phyloP scores from a whole-genome alignment of 306 rosid species.

The Argentina anserina region DNA sequence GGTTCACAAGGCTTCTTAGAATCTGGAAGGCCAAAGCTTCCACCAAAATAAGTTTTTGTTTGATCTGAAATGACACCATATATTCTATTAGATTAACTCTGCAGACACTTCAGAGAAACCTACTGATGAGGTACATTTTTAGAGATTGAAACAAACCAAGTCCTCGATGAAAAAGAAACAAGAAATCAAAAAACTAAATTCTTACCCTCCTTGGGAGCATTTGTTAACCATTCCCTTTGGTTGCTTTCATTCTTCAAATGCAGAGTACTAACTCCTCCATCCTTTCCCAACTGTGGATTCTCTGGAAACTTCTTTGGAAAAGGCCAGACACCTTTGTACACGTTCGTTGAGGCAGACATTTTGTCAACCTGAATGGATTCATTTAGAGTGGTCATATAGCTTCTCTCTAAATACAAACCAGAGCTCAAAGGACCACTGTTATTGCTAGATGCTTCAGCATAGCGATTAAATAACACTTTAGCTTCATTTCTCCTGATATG shows the following conservation, averaged over 20 bases:
- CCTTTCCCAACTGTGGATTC: background rate
- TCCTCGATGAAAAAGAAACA: background rate
- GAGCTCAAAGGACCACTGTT: constrained; percentile 11
- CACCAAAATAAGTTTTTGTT: constrained; percentile 6
- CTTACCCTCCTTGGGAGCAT: constrained; percentile 23
- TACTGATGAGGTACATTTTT: background rate
- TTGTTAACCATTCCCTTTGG: constrained; percentile 10
- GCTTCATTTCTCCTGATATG: constrained; percentile 7
- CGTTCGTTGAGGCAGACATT: constrained; percentile 16
- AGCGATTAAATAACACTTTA: background rate
- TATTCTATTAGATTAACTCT: background rate
- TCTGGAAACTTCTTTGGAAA: constrained; percentile 18
- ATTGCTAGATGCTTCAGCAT: background rate
- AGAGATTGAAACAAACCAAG: background rate
- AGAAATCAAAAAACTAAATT: background rate
- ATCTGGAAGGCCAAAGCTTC: constrained; percentile 16
- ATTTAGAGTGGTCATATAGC: constrained; percentile 18
- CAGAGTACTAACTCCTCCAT: constrained; percentile 7
- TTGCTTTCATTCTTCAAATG: background rate
- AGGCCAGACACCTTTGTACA: constrained; percentile 13
- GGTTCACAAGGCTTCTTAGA: constrained; percentile 22
- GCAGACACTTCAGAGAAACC: background rate
- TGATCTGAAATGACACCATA: constrained; percentile 19
- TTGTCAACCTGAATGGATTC: constrained; percentile 26
- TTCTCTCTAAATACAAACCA: constrained; percentile 8